Base-by-base conservation (phyloP, 495 filamentous ascomycete species). In the Lepraria neglecta region DNA sequence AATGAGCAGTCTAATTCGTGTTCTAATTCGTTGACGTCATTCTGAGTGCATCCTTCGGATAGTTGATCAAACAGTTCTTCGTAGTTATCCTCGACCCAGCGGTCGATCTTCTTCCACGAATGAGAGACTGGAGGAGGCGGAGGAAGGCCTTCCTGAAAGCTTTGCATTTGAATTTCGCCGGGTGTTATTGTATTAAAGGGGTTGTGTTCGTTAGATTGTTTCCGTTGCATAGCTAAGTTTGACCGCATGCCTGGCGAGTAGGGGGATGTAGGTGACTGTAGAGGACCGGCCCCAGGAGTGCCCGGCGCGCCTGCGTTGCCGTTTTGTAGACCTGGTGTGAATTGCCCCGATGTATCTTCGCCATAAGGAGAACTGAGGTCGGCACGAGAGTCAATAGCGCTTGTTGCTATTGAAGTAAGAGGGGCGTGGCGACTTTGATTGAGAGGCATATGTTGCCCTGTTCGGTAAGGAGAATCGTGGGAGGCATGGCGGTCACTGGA, bases 21-120 rank as follows among this genome's bases (percentile, higher is more conserved):
- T 75, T 99, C 94, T 56, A 99, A 76, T 71, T 99, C 94, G 70
- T 96, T 97, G 68, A 97, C 81, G 70, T 99, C 94, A 72, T 99
- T 99, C 57, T 85, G 77, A 2, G 94, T 96, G 72, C 86, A 89
- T 19, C 89, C 90, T 72, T 95, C 92, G 65, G 91, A 87, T 17
- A 97, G 80, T 69, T 97, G 90, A 72, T 99, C 94, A 66, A 82
- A 89, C 30, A 99, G 82, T 74, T 99, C 94, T 55, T 90, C 87
- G 68, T 96, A 99, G 70, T 97, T 90, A 64, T 91, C 87, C 67
- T 97, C 95, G 57, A 88, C 80, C 95, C 95, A 99, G 21, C 79
- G 81, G 69, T 97, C 92, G 65, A 99, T 96, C 72, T 90, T 87
- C 66, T 80, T 83, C 94, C 94, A 99, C 28, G 91, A 94, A 76